Evolutionary conservation across 805 yeast species (phyloP), one percentile per base, ranked within the genome.

Genomic region (Hermanozyma aechmeae): DNA sequence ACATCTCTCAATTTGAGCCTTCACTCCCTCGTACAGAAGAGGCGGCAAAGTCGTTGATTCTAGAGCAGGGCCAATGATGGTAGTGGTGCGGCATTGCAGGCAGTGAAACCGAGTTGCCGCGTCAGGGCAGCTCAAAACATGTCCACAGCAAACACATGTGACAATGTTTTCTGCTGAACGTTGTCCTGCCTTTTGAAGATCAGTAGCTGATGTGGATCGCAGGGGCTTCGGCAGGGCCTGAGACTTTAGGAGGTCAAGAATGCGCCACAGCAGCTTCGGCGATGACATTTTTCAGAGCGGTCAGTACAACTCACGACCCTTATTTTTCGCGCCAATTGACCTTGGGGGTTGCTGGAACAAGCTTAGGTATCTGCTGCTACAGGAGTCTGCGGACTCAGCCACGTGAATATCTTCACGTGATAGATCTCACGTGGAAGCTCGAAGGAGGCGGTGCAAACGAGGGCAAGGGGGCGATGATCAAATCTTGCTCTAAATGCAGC

Each of bases 21-120:
- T 55, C 17, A 70, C 48, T 12, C 49, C 33, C 3, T 33, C 37
- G 29, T 52, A 58, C 3, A 69, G 57, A 8, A 61, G 27, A 5
- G 39, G 27, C 25, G 30, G 30, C 17, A 31, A 37, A 39, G 9
- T 31, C 27, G 23, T 24, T 22, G 39, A 26, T 25, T 38, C 33
- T 15, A 33, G 29, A 11, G 37, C 28, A 36, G 28, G 38, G 6
- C 33, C 38, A 12, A 58, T 28, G 9, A 56, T 36, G 18, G 58
- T 56, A 1, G 73, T 73, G 5, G 78, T 67, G 21, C 60, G 64
- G 43, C 94, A 82, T 4, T 73, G 60, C 0, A 76, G 60, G 45
- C 94, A 82, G 33, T 69, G 66, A 45, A 71, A 76, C 32, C 61
- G 61, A n/a, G 32, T 22, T 7, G 53, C 33, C 11, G 36, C 42